phyloP scores from a whole-genome alignment of 768 basidiomycete genomes.

The Lentinula boryana region DNA sequence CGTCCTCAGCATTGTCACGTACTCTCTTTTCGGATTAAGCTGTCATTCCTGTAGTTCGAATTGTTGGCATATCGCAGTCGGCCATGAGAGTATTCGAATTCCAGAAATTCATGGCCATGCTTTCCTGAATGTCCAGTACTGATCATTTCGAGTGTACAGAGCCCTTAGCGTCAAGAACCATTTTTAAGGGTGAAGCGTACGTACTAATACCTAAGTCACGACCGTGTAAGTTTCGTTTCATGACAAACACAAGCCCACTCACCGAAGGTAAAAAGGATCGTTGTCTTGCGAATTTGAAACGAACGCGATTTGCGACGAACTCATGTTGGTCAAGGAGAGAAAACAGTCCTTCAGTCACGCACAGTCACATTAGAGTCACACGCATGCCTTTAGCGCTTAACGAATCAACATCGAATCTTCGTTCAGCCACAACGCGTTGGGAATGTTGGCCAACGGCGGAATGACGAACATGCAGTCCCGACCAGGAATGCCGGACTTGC shows the following conservation, averaged over 20 bases:
- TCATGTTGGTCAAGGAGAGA: neutral
- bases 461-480: slow-evolving; percentile 20
- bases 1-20: slow-evolving; percentile 24
- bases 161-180: neutral
- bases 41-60: slow-evolving; percentile 98
- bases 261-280: neutral
- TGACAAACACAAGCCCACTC: neutral
- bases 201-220: neutral
- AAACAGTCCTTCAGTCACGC: neutral
- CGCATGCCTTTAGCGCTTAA: neutral
- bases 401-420: neutral
- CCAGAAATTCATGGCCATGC: slow-evolving; percentile 96
- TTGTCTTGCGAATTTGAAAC: neutral
- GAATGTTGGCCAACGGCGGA: slow-evolving; percentile 33
- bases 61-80: slow-evolving; percentile 98
- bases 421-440: neutral
- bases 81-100: slow-evolving; percentile 97
- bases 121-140: slow-evolving; percentile 99
- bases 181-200: neutral
- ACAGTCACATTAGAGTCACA: neutral
- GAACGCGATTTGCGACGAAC: neutral
- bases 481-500: slow-evolving; percentile 22
- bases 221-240: neutral
- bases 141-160: neutral
- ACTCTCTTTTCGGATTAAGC: slow-evolving; percentile 98